These are phyloP conservation scores for Smallanthus sonchifolius DNA, from an alignment of 129 eudicot species.

Conservation along the genomic window DNA sequence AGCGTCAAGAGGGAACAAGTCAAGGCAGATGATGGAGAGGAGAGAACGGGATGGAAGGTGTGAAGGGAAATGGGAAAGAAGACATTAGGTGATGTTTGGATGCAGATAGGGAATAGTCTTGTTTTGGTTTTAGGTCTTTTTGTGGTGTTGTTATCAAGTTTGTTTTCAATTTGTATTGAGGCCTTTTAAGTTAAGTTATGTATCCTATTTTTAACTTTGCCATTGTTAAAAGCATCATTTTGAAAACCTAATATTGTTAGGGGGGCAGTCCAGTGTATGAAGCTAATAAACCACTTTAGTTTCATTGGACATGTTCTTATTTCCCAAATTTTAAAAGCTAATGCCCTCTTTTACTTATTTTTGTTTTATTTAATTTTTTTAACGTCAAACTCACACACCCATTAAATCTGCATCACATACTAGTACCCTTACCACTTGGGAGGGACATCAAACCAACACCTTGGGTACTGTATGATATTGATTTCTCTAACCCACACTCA, in stretches of 20 bases:
- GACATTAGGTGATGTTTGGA: conserved; percentile 44
- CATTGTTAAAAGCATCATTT: not conserved
- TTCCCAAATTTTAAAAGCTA: too few relatives aligned
- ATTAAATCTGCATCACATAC: too few relatives aligned
- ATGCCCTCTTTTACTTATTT: too few relatives aligned
- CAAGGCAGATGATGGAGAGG: conserved; percentile 80
- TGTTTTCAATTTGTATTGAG: conserved; percentile 6
- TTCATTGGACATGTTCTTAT: too few relatives aligned
- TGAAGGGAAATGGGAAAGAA: conserved; percentile 98
- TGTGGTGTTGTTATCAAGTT: not conserved
- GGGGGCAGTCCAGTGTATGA: too few relatives aligned
- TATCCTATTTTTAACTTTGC: not conserved
- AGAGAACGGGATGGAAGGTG: conserved; percentile 93
- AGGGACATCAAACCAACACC: too few relatives aligned
- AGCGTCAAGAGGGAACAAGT: conserved; percentile 63
- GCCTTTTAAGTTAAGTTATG: not conserved
- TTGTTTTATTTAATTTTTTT: too few relatives aligned
- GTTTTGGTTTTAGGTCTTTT: not conserved
- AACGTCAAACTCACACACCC: too few relatives aligned
- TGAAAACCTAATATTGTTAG: not conserved
- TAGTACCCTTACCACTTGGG: too few relatives aligned
- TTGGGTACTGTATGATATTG: too few relatives aligned
- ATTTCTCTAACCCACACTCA: too few relatives aligned
- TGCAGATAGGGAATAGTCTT: conserved; percentile 5
- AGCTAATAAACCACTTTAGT: too few relatives aligned